These are phyloP conservation scores for Holtermannia corniformis DNA, from an alignment of 768 basidiomycete species.

Conservation along the genomic window DNA sequence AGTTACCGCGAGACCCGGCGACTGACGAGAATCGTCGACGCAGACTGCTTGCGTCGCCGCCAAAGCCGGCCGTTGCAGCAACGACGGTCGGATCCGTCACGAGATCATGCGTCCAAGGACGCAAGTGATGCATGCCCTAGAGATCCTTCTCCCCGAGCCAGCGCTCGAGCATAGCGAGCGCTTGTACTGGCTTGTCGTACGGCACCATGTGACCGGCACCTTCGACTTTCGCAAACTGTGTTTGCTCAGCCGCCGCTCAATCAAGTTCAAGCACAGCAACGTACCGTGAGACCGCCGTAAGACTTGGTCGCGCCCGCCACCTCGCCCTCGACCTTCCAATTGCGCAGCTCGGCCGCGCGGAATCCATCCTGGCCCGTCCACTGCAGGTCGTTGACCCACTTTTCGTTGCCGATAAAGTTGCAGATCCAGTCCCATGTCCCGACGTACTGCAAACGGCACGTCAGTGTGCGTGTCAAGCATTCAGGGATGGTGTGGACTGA, in stretches of 20 bases:
- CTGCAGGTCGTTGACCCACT: conserved; percentile 63
- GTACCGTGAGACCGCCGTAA: conserved; percentile 50
- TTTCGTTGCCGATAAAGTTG: conserved; percentile 62
- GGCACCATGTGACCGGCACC: conserved; percentile 75
- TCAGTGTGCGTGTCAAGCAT: conserved; percentile 6
- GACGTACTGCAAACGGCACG: conserved; percentile 12
- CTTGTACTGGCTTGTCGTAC: conserved; percentile 58
- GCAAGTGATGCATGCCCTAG: no score
- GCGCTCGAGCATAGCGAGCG: conserved; percentile 54
- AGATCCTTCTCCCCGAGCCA: conserved; percentile 48
- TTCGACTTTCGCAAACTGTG: conserved; percentile 36
- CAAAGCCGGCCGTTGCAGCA: no score
- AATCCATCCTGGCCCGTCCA: conserved; percentile 60
- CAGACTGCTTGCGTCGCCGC: no score
- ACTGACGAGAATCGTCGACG: no score
- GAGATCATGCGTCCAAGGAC: no score
- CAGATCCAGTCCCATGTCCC: conserved; percentile 47
- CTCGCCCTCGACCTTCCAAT: conserved; percentile 53
- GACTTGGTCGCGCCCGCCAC: conserved; percentile 53
- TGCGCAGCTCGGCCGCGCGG: conserved; percentile 43
- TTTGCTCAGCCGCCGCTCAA: conserved; percentile 47
- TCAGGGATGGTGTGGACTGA: conserved; percentile 3
- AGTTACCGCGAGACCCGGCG: no score
- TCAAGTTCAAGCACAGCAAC: conserved; percentile 5
- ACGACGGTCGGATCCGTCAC: no score